These are phyloP conservation scores for Begonia peltatifolia DNA, from an alignment of 306 rosid species.

Conservation along the genomic window DNA sequence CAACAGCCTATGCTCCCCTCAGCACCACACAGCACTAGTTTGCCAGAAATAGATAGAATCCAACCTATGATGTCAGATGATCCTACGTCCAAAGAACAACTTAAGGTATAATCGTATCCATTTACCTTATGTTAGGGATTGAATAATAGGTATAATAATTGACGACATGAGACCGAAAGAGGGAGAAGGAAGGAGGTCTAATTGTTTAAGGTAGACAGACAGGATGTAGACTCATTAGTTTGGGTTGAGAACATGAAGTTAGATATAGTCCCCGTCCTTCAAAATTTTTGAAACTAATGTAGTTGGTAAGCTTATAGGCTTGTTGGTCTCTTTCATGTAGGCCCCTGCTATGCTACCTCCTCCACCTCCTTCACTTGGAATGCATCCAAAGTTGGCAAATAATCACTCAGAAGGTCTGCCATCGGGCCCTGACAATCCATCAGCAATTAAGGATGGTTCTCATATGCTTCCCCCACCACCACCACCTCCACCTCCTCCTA, in stretches of 20 bases:
- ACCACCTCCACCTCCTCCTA: constrained; percentile 86
- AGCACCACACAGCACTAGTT: constrained; percentile 49
- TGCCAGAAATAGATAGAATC: constrained; percentile 39
- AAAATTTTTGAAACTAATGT: constrained; percentile 8
- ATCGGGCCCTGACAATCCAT: constrained; percentile 32
- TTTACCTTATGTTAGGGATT: neutral
- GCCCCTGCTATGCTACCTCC: constrained; percentile 53
- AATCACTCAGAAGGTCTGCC: constrained; percentile 44
- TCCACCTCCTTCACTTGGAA: constrained; percentile 70
- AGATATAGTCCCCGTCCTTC: neutral
- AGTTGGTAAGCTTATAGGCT: constrained; percentile 11
- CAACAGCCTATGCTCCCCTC: constrained; percentile 50
- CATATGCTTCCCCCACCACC: constrained; percentile 57
- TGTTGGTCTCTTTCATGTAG: constrained; percentile 30
- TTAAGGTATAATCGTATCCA: constrained; percentile 37
- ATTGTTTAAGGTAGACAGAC: no score
- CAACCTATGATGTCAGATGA: constrained; percentile 44
- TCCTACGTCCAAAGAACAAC: constrained; percentile 35
- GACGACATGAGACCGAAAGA: neutral
- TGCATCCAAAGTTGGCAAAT: constrained; percentile 42
- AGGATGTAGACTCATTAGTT: no score
- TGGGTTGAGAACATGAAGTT: no score
- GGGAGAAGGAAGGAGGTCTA: neutral
- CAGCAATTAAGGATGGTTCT: constrained; percentile 41
- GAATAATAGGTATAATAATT: no score